Evolutionary conservation across 2,329 filamentous ascomycete genomes (phyloP), one percentile per base, ranked within the genome.

Genomic region (Fusarium sp.): DNA sequence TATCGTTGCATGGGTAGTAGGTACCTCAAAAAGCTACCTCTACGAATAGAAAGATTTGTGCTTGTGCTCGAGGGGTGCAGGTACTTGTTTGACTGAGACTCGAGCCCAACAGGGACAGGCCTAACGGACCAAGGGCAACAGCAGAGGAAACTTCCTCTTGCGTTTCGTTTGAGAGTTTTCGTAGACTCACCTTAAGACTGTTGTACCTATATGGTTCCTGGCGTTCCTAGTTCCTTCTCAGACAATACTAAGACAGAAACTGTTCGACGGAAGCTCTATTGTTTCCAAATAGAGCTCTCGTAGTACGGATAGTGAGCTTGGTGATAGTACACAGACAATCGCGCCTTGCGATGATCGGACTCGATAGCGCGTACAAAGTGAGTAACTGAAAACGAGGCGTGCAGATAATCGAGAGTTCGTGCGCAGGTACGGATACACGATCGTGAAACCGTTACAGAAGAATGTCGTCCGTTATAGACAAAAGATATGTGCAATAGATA

Each of bases 81-180:
- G 27, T 24, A 29, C 32, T 40, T 66, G 51, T 12, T 66, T 55
- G 63, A 67, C 63, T 51, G 51, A 68, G 58, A 45, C 29, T 66
- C 43, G 55, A 66, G 63, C 62, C 62, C 63, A 55, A 70, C 62
- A 63, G 61, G 72, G 69, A 73, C 59, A 73, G 63, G 73, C 72
- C 60, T 61, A 65, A 70, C 70, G 70, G 73, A 73, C 70, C 72
- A 75, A 75, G 62, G 73, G 73, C 70, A 72, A 60, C 25, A 34
- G 16, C 46, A 30, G 38, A 57, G 50, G 42, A 56, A 67, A 55
- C 40, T 50, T 62, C 54, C 51, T 66, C 54, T 58, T 57, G 54
- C 40, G 63, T 71, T 68, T 66, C 57, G 59, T 47, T 59, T 43
- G 43, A 56, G 30, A 20, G 27, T 40, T 45, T 38, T 55, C 38